Percentiles rank a stretch among this genome's conserved stretches.
These are phyloP conservation scores for Aspergillus novoparasiticus DNA, from an alignment of 2,329 filamentous ascomycete species.

Conservation along the genomic window DNA sequence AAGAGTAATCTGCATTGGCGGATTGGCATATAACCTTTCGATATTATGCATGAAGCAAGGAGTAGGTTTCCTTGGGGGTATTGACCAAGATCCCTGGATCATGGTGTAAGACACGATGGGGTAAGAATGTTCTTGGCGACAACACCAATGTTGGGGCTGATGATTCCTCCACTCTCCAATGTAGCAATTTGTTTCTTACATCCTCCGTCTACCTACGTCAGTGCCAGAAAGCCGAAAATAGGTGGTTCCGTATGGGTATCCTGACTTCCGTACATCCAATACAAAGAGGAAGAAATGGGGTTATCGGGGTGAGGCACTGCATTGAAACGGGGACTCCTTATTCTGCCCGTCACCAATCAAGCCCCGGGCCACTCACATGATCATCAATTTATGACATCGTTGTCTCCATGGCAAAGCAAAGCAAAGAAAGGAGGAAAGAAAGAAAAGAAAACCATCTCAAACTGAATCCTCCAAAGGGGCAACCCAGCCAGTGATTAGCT, in stretches of 20 bases:
- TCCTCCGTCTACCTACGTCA: background rate
- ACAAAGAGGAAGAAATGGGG: background rate
- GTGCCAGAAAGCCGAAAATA: background rate
- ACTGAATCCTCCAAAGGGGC: background rate
- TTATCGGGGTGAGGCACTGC: no score
- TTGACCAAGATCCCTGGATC: conserved; percentile 2
- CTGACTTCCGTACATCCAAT: background rate
- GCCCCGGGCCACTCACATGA: background rate
- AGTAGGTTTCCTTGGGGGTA: conserved; percentile 1
- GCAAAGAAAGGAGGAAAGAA: background rate
- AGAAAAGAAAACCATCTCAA: background rate
- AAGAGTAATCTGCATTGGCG: background rate
- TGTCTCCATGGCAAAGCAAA: background rate
- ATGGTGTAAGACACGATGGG: background rate
- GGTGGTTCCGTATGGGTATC: background rate
- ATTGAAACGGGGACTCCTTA: background rate
- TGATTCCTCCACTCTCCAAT: background rate
- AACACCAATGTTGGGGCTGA: background rate
- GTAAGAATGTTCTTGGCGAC: conserved; percentile 1
- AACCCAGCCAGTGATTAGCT: background rate
- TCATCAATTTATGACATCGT: conserved; percentile 1
- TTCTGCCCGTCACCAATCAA: background rate
- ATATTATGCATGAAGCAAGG: conserved; percentile 8
- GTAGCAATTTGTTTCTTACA: background rate
- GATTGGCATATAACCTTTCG: conserved; percentile 4